Evolutionary conservation across 2,329 filamentous ascomycete genomes (phyloP), one percentile per base, ranked within the genome.

Genomic region (Arthroderma sp.): DNA sequence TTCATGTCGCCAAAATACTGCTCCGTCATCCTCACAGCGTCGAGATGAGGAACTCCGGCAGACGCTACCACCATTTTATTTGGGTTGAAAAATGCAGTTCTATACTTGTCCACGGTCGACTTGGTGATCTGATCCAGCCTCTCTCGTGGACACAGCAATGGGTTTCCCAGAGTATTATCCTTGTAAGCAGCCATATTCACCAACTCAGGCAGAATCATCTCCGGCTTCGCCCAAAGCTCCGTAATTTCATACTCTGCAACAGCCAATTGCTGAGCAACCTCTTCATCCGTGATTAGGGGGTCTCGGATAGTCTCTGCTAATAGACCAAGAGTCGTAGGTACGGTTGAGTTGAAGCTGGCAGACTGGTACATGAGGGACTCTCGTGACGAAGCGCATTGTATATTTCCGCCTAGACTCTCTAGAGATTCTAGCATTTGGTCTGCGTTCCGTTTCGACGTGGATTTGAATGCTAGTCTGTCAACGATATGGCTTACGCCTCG

Each of bases 361-460:
- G 90, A 88, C 73, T 98, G 93, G 77, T 98, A 98, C 93, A 98
- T 98, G 74, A 98, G 82, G 58, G 89, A 89, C 74, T 98, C 93
- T 63, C 93, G 81, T 1, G 90, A 95, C 1, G 91, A 96, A 9
- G 91, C 91, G 74, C 93, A 98, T 74, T 97, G 91, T 59, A 98
- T 91, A 70, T 96, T 96, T 33, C 93, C 93, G 37, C 93, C 93
- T 2, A 98, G 77, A 0, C 84, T 85, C 73, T 97, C 93, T 35
- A 96, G 80, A 35, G 84, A 79, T 71, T 95, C 89, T 19, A 95
- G 77, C 84, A 97, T 93, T 64, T 90, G 79, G 72, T 96, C 91
- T 57, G 84, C 83, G 0, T 82, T 82, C 60, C 84, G 83, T 37
- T 77, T 76, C 35, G 80, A 80, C 0, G 93, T 97, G 21, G 82